Percentiles rank a stretch among this genome's conserved stretches.
Evolutionary conservation across 305 asterid species (phyloP).

Genomic region (Petunia hybrid): DNA sequence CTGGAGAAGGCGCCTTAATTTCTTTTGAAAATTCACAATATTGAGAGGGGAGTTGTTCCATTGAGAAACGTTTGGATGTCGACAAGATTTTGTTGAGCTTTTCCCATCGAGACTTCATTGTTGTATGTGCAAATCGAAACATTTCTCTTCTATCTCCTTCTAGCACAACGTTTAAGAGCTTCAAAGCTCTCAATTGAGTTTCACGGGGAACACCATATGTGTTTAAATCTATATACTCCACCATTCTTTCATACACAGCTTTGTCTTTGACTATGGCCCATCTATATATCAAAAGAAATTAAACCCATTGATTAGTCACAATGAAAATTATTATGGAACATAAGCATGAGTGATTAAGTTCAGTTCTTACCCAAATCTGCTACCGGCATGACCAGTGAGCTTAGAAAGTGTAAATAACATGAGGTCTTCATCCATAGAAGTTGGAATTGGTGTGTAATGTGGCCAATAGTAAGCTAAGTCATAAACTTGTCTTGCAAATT

Average conservation of each 20-base stretch:
- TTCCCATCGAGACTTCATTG: conserved; percentile 66
- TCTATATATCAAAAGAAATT: conserved; percentile 33
- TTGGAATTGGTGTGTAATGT: conserved; percentile 67
- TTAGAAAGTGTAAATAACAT: conserved; percentile 73
- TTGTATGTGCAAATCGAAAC: conserved; percentile 57
- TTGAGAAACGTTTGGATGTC: conserved; percentile 46
- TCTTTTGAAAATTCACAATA: no score
- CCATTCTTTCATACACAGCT: conserved; percentile 55
- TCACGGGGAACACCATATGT: no score
- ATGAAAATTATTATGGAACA: no score
- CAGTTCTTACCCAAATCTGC: conserved; percentile 64
- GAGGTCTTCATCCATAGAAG: conserved; percentile 67
- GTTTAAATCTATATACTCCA: conserved; percentile 44
- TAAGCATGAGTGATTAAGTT: no score
- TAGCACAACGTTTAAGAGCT: conserved; percentile 52
- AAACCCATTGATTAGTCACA: no score
- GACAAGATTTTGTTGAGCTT: conserved; percentile 51
- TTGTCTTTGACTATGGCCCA: conserved; percentile 77
- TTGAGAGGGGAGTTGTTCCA: no score
- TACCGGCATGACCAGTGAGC: conserved; percentile 86
- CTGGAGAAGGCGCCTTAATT: no score
- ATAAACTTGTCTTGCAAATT: conserved; percentile 42
- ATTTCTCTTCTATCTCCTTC: conserved; percentile 42
- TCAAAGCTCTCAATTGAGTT: conserved; percentile 65
- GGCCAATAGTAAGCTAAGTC: conserved; percentile 87